Conservation (phyloP, 1,284 basidiomycete species). For the Cerioporus squamosus region DNA sequence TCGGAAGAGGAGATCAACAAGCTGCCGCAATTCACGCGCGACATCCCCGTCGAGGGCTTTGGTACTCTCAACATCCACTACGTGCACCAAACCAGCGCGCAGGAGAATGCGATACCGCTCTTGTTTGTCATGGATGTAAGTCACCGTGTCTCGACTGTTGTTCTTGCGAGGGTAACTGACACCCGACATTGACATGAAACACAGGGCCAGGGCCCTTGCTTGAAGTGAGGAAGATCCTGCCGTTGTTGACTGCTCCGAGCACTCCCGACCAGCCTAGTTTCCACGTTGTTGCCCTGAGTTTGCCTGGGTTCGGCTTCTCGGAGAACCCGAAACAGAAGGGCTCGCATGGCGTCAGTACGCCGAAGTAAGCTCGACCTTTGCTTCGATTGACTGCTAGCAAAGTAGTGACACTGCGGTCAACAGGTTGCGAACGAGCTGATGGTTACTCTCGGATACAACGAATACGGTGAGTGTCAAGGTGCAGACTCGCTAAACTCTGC, state of each 20-base stretch:
- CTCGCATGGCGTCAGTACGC: conserved; percentile 32
- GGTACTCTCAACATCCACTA: conserved; percentile 46
- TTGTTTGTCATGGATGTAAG: conserved; percentile 52
- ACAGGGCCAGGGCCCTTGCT: conserved; percentile 64
- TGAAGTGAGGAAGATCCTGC: conserved; percentile 57
- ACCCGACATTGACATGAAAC: background rate
- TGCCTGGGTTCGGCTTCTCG: conserved; percentile 61
- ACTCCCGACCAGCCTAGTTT: conserved; percentile 53
- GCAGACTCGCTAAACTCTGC: background rate
- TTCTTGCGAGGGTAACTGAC: background rate
- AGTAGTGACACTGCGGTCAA: background rate
- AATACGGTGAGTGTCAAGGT: conserved; percentile 47
- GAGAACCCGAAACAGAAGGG: conserved; percentile 43
- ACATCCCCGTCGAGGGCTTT: conserved; percentile 41
- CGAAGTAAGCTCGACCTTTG: conserved; percentile 7
- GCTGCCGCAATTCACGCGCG: conserved; percentile 47
- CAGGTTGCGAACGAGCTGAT: conserved; percentile 51
- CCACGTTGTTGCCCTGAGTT: conserved; percentile 57
- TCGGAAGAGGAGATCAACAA: conserved; percentile 43
- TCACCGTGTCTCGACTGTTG: conserved; percentile 5
- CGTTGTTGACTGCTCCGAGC: conserved; percentile 43
- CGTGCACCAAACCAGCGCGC: conserved; percentile 42
- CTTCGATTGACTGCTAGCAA: no score
- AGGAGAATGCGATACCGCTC: conserved; percentile 43
- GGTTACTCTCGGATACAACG: conserved; percentile 48